Evolutionary conservation across 371 early-diverging fungal species (phyloP), one percentile per base, ranked within the genome.

Genomic region (Neoconidiobolus thromboides): DNA sequence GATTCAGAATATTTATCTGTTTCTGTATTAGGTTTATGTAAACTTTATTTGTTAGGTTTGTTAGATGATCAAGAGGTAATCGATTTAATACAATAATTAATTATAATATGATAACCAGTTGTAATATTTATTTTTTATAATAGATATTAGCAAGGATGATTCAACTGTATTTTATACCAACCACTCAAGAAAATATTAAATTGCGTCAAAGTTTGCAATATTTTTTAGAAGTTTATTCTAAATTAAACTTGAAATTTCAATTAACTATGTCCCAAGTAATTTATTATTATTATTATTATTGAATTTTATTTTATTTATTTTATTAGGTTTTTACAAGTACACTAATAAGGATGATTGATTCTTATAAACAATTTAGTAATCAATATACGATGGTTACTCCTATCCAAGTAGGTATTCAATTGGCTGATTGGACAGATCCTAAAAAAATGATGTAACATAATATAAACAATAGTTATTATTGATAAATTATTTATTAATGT

Each of bases 211-310:
- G 89, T 59, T 70, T 91, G 15, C 77, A 77, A 37, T 90, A 90
- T 67, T 91, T 91, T 62, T 79, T 91, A 64, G 89, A 86, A 2
- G 89, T 82, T 3, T 88, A 77, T 58, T 78, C 85, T 63, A 81
- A 82, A 61, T 83, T 87, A 15, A 71, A 80, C 0, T 65, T 68
- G 43, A 79, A 77, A 26, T 59, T 86, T 63, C 64, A 65, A 36
- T 58, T 66, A 62, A 73, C 60, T 41, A 26, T 52, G 9, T 37
- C 9, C 9, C 9, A 6, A 46, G 14, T 55, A 10, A 15, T 9
- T 47, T 6, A 9, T 59, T 10, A 3, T 44, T 15, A 38, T 10
- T 26, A 4, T 3, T 12, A 12, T 26, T 26, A 26, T 26, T 26
- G 26, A 26, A 26, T 26, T 26, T 26, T 26, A 26, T 26, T 26